These are phyloP conservation scores for Megacollybia platyphylla DNA, from an alignment of 1,284 basidiomycete genomes.

Conservation along the genomic window DNA sequence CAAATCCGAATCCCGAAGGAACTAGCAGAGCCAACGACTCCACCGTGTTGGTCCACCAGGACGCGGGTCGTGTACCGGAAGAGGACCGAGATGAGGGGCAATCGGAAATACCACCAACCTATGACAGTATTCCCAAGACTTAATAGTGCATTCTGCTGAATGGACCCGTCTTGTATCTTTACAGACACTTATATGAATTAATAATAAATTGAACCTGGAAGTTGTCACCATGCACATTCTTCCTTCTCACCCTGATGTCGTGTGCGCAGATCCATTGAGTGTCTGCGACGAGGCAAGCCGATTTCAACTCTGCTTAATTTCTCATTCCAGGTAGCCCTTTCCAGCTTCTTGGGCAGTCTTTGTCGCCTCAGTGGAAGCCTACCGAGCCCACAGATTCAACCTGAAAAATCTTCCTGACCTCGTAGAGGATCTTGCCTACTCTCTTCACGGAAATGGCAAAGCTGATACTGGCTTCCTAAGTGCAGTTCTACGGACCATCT, in stretches of 20 bases:
- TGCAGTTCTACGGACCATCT: neutral
- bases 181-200: no score
- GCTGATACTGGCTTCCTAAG: neutral
- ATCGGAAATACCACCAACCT: neutral
- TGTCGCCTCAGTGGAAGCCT: neutral
- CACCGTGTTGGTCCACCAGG: neutral
- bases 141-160: no score
- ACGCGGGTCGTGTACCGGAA: neutral
- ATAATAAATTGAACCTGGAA: no score
- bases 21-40: neutral
- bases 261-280: neutral
- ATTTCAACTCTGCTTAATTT: no score
- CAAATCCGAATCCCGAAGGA: neutral
- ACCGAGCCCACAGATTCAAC: neutral
- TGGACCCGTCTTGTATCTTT: no score
- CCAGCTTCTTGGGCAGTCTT: neutral
- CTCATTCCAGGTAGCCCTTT: neutral
- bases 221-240: neutral
- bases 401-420: neutral
- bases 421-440: neutral
- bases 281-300: neutral
- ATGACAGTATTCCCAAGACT: neutral
- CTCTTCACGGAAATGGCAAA: constrained; percentile 1
- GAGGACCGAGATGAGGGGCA: neutral
- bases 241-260: neutral